Base-by-base conservation (phyloP, 1,284 basidiomycete species). In the Ustilago cynodontis region DNA sequence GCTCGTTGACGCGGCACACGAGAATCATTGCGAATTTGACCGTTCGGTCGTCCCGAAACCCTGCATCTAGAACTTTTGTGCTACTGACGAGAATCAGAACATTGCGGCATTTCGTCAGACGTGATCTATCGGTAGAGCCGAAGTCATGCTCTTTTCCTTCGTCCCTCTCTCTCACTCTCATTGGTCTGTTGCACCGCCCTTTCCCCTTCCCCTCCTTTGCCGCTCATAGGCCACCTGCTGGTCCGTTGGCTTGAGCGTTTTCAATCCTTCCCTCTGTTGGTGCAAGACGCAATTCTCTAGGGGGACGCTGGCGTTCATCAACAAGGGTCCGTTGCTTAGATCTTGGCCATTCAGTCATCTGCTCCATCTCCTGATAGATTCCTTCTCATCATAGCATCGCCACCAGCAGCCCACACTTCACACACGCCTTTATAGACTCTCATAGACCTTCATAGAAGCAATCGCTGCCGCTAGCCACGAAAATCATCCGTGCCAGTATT, bases 191-290 rank as follows among this genome's bases (percentile, higher is more conserved):
- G 20, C 45, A 47, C 7, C 37, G 7, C 22, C 45, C 10, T 47
- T n/a, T 47, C 14, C 47, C 24, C 28, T 9, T 28, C 20, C 20
- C 3, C 20, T 20, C n/a, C n/a, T 20, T 5, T n/a, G 4, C 41
- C 41, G n/a, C 24, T 49, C 47, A 20, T 45, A 24, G 24, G 47
- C 47, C 24, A 49, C 47, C 43, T 49, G 16, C 47, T 26, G 47
- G 47, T 1, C 14, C 24, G 47, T 28, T 49, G 47, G 47, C 26
- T 49, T 28, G 47, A 18, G 47, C 47, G 1, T 28, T 49, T 49
- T 11, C 11, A 11, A 1, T 26, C 11, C 47, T 7, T 16, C 13
- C 22, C 43, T 20, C 22, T 20, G 18, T 45, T 11, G n/a, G 18
- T 45, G 5, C 2, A n/a, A 16, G 16, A 26, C 10, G 26, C 20